Evolutionary conservation across 2,329 filamentous ascomycete species (phyloP).

Genomic region (Escovopsis sp.): DNA sequence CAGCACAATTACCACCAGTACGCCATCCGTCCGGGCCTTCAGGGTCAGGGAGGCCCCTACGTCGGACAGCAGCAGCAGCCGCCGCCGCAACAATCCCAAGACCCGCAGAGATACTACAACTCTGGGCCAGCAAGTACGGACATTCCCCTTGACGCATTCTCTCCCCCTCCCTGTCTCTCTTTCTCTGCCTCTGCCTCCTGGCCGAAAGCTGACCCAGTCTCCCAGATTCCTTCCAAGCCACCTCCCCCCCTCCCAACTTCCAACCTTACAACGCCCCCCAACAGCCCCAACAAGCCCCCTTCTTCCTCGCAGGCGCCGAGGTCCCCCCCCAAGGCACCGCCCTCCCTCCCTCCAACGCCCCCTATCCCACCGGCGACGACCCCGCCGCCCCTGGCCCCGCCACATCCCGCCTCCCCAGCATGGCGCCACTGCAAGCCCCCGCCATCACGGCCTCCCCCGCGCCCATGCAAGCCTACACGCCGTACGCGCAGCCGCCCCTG

Average conservation of each 20-base stretch:
- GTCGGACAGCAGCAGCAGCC: constrained; percentile 23
- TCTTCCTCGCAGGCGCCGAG: constrained; percentile 48
- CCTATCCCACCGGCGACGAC: constrained; percentile 37
- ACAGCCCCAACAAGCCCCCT: constrained; percentile 27
- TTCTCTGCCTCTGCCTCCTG: too few relatives aligned
- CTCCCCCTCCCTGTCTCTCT: too few relatives aligned
- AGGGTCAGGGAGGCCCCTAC: constrained; percentile 26
- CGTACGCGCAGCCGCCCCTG: constrained; percentile 26
- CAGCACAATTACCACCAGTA: constrained; percentile 63
- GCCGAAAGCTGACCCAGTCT: too few relatives aligned
- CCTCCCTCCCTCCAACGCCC: constrained; percentile 22
- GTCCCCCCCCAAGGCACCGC: constrained; percentile 23
- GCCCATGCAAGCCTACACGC: constrained; percentile 22
- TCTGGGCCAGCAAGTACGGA: constrained; percentile 12
- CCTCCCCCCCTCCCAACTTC: constrained; percentile 36
- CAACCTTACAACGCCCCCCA: constrained; percentile 33
- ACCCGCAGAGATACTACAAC: constrained; percentile 55
- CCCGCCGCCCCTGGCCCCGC: constrained; percentile 29
- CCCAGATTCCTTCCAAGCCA: constrained; percentile 29
- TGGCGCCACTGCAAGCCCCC: constrained; percentile 31
- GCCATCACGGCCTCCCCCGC: constrained; percentile 37
- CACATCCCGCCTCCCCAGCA: too few relatives aligned
- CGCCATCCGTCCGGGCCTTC: constrained; percentile 34
- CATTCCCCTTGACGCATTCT: not conserved
- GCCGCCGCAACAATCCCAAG: constrained; percentile 21